phyloP scores from a whole-genome alignment of 78 protist genomes.

The Dictyostelium brefeldianum region DNA sequence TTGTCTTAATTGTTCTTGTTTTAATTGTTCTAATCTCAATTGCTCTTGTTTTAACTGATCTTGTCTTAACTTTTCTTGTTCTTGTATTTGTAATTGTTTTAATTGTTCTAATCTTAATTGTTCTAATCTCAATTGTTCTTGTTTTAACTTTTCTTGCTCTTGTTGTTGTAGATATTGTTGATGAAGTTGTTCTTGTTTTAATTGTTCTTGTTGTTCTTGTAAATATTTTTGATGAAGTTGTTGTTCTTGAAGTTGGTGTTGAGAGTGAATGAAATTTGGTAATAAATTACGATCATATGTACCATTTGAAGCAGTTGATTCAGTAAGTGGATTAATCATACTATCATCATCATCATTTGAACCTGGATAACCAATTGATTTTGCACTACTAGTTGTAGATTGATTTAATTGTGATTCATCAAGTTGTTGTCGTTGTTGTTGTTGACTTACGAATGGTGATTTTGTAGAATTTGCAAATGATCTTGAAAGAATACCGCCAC shows the following conservation, averaged over 20 bases:
- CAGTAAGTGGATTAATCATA: neutral
- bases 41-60: neutral
- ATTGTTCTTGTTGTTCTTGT: neutral
- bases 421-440: neutral
- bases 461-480: neutral
- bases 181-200: neutral
- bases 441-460: slow-evolving; percentile 1
- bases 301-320: slow-evolving; percentile 9
- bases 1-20: neutral
- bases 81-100: neutral
- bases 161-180: neutral
- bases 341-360: slow-evolving; percentile 10
- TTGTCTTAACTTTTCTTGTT: neutral
- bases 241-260: neutral
- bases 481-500: neutral
- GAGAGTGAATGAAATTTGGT: slow-evolving; percentile 2
- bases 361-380: slow-evolving; percentile 12
- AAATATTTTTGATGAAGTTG: neutral
- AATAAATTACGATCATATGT: neutral
- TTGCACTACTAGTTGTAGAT: neutral
- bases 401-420: neutral
- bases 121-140: no score
- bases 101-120: neutral
- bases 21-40: neutral
- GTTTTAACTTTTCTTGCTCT: no score